phyloP scores from a whole-genome alignment of 768 basidiomycete genomes.

The Tephrocybe sp. region DNA sequence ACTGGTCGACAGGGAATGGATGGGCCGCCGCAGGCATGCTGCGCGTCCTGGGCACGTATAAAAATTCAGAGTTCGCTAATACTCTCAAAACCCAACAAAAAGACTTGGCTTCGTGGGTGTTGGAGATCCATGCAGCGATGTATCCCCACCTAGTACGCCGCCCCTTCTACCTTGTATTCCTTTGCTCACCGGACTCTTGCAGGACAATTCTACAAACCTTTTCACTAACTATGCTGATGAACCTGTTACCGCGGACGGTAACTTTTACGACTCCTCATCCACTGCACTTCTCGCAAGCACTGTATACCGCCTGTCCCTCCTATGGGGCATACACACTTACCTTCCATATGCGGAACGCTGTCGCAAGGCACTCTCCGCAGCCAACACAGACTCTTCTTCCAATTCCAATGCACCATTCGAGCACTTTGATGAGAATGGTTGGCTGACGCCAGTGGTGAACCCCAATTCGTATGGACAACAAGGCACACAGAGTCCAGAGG shows the following conservation, averaged over 20 bases:
- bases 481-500: conserved; percentile 66
- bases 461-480: conserved; percentile 50
- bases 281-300: conserved; percentile 75
- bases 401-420: conserved; percentile 24
- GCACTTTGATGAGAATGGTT: conserved; percentile 59
- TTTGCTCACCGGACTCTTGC: not conserved
- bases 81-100: conserved; percentile 47
- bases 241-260: conserved; percentile 28
- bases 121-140: conserved; percentile 73
- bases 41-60: conserved; percentile 75
- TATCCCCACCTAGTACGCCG: conserved; percentile 54
- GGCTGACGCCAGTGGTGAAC: conserved; percentile 74
- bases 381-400: conserved; percentile 15
- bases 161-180: not conserved
- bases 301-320: conserved; percentile 67
- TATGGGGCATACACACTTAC: conserved; percentile 45
- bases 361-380: conserved; percentile 36
- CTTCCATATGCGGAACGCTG: conserved; percentile 57
- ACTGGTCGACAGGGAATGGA: conserved; percentile 86
- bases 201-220: conserved; percentile 42
- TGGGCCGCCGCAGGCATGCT: conserved; percentile 91
- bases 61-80: conserved; percentile 52
- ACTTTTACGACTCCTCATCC: conserved; percentile 72
- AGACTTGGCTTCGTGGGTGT: conserved; percentile 62
- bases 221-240: conserved; percentile 76